These are phyloP conservation scores for Exobasidium cylindrosporum DNA, from an alignment of 1,284 basidiomycete species.

Conservation along the genomic window DNA sequence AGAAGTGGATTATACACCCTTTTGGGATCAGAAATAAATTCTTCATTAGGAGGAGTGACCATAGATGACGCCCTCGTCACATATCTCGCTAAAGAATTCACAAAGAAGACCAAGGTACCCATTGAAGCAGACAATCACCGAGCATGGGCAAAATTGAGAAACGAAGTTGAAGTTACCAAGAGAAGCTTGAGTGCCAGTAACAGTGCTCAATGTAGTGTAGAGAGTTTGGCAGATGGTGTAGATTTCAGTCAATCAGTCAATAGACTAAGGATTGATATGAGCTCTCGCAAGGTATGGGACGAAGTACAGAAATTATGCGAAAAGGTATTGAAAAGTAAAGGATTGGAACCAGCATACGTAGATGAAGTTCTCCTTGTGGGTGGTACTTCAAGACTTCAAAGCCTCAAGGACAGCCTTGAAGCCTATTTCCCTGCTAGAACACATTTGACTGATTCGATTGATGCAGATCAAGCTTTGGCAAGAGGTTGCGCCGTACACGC, in stretches of 20 bases:
- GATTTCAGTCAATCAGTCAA: slow-evolving; percentile 93
- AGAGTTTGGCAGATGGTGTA: slow-evolving; percentile 88
- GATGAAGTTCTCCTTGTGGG: slow-evolving; percentile 84
- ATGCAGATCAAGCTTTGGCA: slow-evolving; percentile 85
- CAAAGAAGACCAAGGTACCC: slow-evolving; percentile 86
- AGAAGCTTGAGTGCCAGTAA: slow-evolving; percentile 83
- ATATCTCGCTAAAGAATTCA: slow-evolving; percentile 93
- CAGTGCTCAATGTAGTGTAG: slow-evolving; percentile 83
- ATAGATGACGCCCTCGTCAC: slow-evolving; percentile 81
- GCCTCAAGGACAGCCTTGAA: slow-evolving; percentile 72
- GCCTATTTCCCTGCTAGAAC: slow-evolving; percentile 68
- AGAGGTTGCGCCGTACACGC: slow-evolving; percentile 86
- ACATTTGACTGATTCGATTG: slow-evolving; percentile 63
- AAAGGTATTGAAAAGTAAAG: slow-evolving; percentile 63
- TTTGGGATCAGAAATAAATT: slow-evolving; percentile 59
- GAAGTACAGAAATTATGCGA: slow-evolving; percentile 60
- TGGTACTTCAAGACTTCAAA: slow-evolving; percentile 79
- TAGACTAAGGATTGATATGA: slow-evolving; percentile 86
- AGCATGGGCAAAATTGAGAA: slow-evolving; percentile 85
- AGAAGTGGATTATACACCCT: slow-evolving; percentile 62
- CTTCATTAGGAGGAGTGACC: slow-evolving; percentile 63
- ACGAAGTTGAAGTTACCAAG: slow-evolving; percentile 93
- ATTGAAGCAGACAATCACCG: slow-evolving; percentile 64
- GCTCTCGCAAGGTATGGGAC: slow-evolving; percentile 68
- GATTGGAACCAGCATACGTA: slow-evolving; percentile 72